A percentile compares a stretch with the other conserved stretches of the same genome.
These are phyloP conservation scores for Hygrocybe punicea DNA, from an alignment of 768 basidiomycete species.

Conservation along the genomic window DNA sequence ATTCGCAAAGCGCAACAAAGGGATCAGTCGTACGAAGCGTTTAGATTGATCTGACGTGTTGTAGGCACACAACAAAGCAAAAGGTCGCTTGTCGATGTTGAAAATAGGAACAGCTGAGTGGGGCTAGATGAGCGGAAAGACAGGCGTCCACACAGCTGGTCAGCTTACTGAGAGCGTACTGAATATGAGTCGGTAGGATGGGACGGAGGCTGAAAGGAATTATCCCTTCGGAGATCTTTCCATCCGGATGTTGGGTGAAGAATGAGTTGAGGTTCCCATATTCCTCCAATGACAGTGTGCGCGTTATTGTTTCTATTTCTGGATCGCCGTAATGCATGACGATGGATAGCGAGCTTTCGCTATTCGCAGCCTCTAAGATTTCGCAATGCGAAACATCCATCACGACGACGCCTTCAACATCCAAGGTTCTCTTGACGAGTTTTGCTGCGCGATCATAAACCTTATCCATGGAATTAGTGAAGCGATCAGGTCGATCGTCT, in stretches of 20 bases:
- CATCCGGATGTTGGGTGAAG: conserved; percentile 77
- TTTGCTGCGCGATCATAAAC: conserved; percentile 89
- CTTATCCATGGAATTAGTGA: conserved; percentile 67
- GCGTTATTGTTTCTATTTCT: conserved; percentile 47
- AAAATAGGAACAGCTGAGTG: conserved; percentile 80
- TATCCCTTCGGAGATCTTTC: conserved; percentile 82
- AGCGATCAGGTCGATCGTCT: conserved; percentile 37
- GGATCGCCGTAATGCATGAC: conserved; percentile 68
- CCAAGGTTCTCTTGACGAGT: conserved; percentile 84
- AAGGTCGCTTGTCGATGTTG: conserved; percentile 89
- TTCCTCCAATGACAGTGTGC: conserved; percentile 63
- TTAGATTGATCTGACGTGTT: conserved; percentile 78
- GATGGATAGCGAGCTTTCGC: conserved; percentile 62
- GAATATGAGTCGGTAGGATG: conserved; percentile 76
- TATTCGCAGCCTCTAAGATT: conserved; percentile 66
- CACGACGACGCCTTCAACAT: conserved; percentile 88
- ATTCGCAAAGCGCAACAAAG: neutral
- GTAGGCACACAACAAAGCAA: conserved; percentile 87
- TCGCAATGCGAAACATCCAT: conserved; percentile 92
- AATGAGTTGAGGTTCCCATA: conserved; percentile 73
- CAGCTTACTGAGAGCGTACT: conserved; percentile 80
- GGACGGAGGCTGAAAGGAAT: conserved; percentile 79
- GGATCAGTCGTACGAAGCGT: conserved; percentile 59
- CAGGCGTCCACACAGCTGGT: neutral
- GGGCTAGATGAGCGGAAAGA: conserved; percentile 6